Conservation (phyloP, 768 basidiomycete genomes). For the Trametes villosa region DNA sequence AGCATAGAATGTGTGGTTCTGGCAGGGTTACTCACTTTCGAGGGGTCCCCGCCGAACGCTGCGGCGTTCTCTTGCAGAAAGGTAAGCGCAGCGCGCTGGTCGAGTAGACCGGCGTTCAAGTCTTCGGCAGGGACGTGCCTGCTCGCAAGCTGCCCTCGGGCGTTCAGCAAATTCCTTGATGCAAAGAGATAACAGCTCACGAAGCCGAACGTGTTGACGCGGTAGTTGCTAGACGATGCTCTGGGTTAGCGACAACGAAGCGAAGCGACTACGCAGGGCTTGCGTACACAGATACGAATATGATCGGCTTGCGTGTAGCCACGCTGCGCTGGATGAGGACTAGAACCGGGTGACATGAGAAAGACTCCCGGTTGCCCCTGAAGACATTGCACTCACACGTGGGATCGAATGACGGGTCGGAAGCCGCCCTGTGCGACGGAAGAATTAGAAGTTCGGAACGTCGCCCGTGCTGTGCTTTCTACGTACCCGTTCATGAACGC, state of each 20-base stretch:
- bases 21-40: conserved; percentile 43
- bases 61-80: conserved; percentile 71
- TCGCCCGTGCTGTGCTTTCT: not conserved
- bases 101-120: conserved; percentile 45
- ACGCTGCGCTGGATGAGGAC: conserved; percentile 55
- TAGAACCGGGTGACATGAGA: conserved; percentile 24
- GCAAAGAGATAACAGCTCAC: conserved; percentile 37
- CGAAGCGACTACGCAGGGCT: not conserved
- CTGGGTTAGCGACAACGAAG: not conserved
- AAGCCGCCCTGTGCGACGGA: conserved; percentile 43
- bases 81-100: conserved; percentile 59
- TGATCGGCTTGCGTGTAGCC: conserved; percentile 51
- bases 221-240: conserved; percentile 49
- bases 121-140: conserved; percentile 48
- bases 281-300: conserved; percentile 49
- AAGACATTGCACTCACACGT: conserved; percentile 42
- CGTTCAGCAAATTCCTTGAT: too few species aligned
- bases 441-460: not conserved
- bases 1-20: not conserved
- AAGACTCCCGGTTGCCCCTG: not conserved
- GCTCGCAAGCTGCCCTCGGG: conserved; percentile 47
- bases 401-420: conserved; percentile 47
- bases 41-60: conserved; percentile 49
- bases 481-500: conserved; percentile 48
- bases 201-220: conserved; percentile 62